Base-by-base conservation (phyloP, 257 asterid genomes). In the Penstemon newberryi region DNA sequence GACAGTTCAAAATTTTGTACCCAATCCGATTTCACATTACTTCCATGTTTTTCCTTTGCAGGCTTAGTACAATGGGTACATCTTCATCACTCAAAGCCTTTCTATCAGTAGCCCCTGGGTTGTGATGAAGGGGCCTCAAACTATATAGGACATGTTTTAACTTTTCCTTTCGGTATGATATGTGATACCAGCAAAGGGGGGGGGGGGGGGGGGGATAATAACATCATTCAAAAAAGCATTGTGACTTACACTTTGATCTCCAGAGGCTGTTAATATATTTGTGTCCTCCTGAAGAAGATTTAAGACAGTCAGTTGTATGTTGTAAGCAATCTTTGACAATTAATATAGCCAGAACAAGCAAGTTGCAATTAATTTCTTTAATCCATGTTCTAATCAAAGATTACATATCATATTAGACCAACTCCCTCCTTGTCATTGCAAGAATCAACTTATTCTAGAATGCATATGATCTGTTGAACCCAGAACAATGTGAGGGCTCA, bases 181-280 rank as follows among this genome's bases (percentile, higher is more conserved):
- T 50, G 51, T 52, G 55, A 66, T 36, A 25, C 33, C 33, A 5
- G 61, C 45, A 55, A 25, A 19, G 52, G 39, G 8, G 18, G 18
- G 18, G 38, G 18, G 52, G 39, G 8, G 38, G 18, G 52, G 39
- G 8, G 56, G 38, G 5, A 1, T 46, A 37, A n/a, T 46, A 3
- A 10, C 54, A 55, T 36, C 15, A 25, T 65, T 49, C 39, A 11
- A 42, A n/a, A 63, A 72, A 71, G 64, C 50, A 68, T 11, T 40
- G 45, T 41, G 63, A 84, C 97, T 86, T 78, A 89, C 99, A 80
- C 90, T 87, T 89, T 91, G 99, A 91, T 94, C 97, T 45, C 96
- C 99, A 9, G 97, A 94, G 63, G 99, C 97, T 55, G 99, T 87
- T 80, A 94, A 69, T 42, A 91, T 66, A 57, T 71, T 78, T 61